Conservation (phyloP, 345 rosid species). For the Melaleuca quinquenervia region DNA sequence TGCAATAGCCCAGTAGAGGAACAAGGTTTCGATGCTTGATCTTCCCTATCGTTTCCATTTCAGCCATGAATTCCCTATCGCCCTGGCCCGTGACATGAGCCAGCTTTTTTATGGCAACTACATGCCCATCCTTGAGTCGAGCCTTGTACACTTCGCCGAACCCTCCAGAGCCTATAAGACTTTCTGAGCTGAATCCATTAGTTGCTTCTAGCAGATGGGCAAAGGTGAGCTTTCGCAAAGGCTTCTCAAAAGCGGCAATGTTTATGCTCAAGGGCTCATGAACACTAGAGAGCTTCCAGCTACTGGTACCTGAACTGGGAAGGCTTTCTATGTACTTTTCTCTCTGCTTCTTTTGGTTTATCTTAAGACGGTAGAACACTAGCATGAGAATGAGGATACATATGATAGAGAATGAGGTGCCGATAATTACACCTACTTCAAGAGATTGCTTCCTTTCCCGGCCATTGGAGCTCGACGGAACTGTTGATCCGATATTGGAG, state of each 20-base stretch:
- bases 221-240: slow-evolving; percentile 74
- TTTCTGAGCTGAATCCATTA: slow-evolving; percentile 92
- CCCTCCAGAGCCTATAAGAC: slow-evolving; percentile 89
- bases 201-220: slow-evolving; percentile 94
- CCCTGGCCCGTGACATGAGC: slow-evolving; percentile 90
- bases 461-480: slow-evolving; percentile 5
- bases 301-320: slow-evolving; percentile 76
- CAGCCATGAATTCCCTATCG: slow-evolving; percentile 97
- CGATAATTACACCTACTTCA: slow-evolving; percentile 47
- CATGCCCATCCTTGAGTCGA: slow-evolving; percentile 55
- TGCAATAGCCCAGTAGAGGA: slow-evolving; percentile 88
- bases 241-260: slow-evolving; percentile 88
- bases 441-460: slow-evolving; percentile 32
- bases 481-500: slow-evolving; percentile 8
- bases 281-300: slow-evolving; percentile 90
- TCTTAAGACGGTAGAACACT: slow-evolving; percentile 51
- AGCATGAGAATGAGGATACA: slow-evolving; percentile 49
- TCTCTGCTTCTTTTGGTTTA: slow-evolving; percentile 39
- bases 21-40: slow-evolving; percentile 95
- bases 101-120: slow-evolving; percentile 91
- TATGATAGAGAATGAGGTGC: slow-evolving; percentile 48
- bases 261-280: slow-evolving; percentile 91
- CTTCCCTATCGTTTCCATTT: slow-evolving; percentile 98
- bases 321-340: slow-evolving; percentile 89
- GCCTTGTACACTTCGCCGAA: slow-evolving; percentile 99